Evolutionary conservation across 257 asterid species (phyloP), one percentile per base, ranked within the genome.

Genomic region (Nemophila menziesii): DNA sequence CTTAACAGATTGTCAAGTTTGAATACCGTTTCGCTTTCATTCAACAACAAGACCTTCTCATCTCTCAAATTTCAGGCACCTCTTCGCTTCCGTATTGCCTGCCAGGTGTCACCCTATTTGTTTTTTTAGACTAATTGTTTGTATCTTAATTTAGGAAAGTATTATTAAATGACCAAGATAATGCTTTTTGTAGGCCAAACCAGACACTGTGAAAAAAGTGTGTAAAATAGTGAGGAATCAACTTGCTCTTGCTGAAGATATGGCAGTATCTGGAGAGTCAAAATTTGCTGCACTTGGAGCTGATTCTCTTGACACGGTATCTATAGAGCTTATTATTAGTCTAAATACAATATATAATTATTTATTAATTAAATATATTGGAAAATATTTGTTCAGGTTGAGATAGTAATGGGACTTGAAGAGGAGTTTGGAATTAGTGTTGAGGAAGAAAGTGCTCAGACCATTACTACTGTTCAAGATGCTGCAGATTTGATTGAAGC

Each of bases 281-380:
- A 83, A 74, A 56, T 87, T 87, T 59, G 49, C 73, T 7, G 19
- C 74, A 4, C 89, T 87, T 58, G 97, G 97, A 51, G 95, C 97
- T 36, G 97, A 87, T 68, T 87, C 97, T 48, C 95, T 83, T 22
- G 97, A 87, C 78, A 87, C 97, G 62, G 95, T 87, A 87, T 29
- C 36, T 2, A 29, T 29, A n/a, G n/a, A n/a, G n/a, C n/a, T n/a
- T n/a, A n/a, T 24, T 24, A 9, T 24, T 24, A 24, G 33, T 24
- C 4, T 9, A 9, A 4, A 9, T 24, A 24, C 7, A n/a, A 13
- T 29, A 13, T 29, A 13, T 29, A 29, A 13, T 29, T 29, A 29
- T 13, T 29, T 29, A 29, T 29, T 5, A 2, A 13, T 7, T 5
- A 13, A 7, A 7, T 29, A 10, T 29, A 13, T 29, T 29, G 33